A percentile compares a stretch with the other conserved stretches of the same genome.
Conservation (phyloP, 306 rosid genomes). For the Citrullus mucosospermus region DNA sequence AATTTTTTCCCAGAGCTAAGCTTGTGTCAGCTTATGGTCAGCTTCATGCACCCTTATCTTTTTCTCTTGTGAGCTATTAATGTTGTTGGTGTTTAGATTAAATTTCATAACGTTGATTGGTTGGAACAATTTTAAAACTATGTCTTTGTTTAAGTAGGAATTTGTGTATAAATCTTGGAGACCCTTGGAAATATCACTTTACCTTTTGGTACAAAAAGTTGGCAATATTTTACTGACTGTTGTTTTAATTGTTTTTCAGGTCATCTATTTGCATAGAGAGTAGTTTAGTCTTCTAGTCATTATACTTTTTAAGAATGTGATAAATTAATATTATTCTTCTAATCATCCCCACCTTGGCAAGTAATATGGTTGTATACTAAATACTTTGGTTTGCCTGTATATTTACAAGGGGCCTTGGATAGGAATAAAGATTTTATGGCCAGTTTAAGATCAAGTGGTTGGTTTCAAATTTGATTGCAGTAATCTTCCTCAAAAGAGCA, state of each 20-base stretch:
- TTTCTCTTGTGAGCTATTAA: background rate
- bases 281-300: no score
- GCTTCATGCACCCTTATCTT: constrained; percentile 11
- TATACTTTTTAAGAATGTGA: no score
- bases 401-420: no score
- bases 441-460: no score
- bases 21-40: constrained; percentile 87
- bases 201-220: background rate
- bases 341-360: no score
- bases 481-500: no score
- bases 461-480: no score
- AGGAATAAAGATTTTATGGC: no score
- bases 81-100: background rate
- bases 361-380: no score
- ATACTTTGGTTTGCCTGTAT: no score
- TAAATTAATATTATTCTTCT: no score
- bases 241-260: background rate
- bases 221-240: background rate
- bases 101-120: background rate
- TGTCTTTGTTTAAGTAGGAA: background rate
- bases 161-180: background rate
- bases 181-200: background rate
- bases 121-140: background rate
- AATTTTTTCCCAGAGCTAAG: constrained; percentile 62
- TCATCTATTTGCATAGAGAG: background rate